These are phyloP conservation scores for Haplographium delicatum DNA, from an alignment of 495 filamentous ascomycete genomes.

Conservation along the genomic window DNA sequence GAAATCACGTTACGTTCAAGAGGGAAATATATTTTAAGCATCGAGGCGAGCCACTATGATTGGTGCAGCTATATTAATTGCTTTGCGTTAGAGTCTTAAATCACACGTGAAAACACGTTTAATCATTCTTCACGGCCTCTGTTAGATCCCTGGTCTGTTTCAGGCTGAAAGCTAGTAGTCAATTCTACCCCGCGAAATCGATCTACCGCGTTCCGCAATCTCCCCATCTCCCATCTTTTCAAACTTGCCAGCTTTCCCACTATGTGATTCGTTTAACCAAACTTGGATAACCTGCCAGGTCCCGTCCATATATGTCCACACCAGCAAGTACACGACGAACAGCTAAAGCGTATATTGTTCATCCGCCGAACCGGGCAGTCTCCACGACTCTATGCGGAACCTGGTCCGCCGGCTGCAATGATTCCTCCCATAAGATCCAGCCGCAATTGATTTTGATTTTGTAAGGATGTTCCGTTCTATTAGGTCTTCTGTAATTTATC, in stretches of 20 bases:
- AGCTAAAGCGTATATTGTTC: too few species aligned
- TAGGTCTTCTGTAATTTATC: too few species aligned
- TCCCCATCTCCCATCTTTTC: neutral
- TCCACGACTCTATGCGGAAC: neutral
- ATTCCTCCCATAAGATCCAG: too few species aligned
- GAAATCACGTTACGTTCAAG: neutral
- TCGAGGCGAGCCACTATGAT: neutral
- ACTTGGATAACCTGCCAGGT: too few species aligned
- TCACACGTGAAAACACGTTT: conserved; percentile 4
- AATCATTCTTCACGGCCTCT: conserved; percentile 8
- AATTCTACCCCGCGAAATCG: conserved; percentile 20
- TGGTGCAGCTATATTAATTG: neutral
- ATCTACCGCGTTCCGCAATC: conserved; percentile 18
- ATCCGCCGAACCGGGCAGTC: neutral
- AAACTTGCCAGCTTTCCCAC: neutral
- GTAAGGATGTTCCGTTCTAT: conserved; percentile 1
- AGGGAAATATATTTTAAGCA: neutral
- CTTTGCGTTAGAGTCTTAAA: too few species aligned
- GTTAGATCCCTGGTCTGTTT: neutral
- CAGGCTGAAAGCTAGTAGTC: conserved; percentile 12
- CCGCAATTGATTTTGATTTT: neutral
- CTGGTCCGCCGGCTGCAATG: neutral
- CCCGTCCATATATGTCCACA: too few species aligned
- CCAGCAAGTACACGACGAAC: too few species aligned
- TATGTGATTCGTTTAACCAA: too few species aligned